Conservation (phyloP, 2,329 filamentous ascomycete species). For the Elsinoe arachidis region DNA sequence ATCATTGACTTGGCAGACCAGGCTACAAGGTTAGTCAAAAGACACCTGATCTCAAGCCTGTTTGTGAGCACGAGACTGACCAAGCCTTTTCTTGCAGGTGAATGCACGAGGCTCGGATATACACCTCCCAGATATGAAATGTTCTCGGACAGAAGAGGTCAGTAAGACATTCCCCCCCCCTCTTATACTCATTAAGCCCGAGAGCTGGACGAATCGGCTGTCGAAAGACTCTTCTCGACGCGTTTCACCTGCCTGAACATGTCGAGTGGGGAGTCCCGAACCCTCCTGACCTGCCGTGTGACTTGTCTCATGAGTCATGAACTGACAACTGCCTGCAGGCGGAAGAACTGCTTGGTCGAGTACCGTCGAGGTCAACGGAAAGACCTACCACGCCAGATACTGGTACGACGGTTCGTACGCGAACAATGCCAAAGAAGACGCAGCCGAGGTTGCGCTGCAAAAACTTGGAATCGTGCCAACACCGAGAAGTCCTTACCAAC, state of each 20-base stretch:
- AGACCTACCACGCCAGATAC: constrained; percentile 61
- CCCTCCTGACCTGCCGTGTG: not conserved
- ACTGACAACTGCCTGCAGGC: constrained; percentile 43
- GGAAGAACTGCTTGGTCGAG: constrained; percentile 88
- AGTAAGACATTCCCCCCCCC: constrained; percentile 21
- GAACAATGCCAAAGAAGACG: constrained; percentile 82
- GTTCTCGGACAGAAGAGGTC: constrained; percentile 68
- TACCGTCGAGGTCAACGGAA: constrained; percentile 62
- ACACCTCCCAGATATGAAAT: constrained; percentile 36
- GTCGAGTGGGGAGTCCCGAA: not conserved
- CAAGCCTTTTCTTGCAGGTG: constrained; percentile 15
- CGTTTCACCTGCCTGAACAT: not conserved
- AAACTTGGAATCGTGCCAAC: constrained; percentile 22
- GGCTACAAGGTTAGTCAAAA: constrained; percentile 25
- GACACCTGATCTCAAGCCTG: not conserved
- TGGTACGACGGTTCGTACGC: constrained; percentile 89
- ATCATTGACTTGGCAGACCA: constrained; percentile 21
- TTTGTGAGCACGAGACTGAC: constrained; percentile 7
- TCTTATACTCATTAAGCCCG: constrained; percentile 10
- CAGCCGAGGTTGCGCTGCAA: constrained; percentile 69
- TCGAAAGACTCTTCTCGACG: not conserved
- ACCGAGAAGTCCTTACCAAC: constrained; percentile 9
- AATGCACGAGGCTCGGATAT: constrained; percentile 5
- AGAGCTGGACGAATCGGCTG: not conserved
- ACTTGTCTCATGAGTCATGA: constrained; percentile 9